Conservation (phyloP, 805 yeast genomes). For the Lipomyces mesembrius region DNA sequence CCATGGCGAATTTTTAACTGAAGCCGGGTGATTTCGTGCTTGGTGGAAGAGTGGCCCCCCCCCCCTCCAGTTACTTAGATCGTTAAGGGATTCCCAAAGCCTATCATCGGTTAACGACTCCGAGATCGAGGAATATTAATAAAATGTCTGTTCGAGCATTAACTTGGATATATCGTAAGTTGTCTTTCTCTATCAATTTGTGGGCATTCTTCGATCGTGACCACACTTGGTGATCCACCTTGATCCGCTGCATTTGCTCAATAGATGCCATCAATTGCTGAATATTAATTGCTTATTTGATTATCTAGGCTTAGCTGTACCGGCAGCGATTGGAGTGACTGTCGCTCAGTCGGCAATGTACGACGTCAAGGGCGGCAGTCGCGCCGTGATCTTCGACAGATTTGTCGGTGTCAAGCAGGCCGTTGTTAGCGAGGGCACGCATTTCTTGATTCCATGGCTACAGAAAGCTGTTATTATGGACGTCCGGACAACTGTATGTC, state of each 20-base stretch:
- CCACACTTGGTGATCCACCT: not conserved
- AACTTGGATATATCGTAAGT: conserved; percentile 34
- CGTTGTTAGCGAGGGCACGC: conserved; percentile 97
- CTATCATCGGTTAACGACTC: not conserved
- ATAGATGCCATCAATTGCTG: not conserved
- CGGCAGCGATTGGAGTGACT: conserved; percentile 54
- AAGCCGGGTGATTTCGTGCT: too few relatives aligned
- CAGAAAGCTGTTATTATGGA: conserved; percentile 90
- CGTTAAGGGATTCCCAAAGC: not conserved
- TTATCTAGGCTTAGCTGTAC: conserved; percentile 41
- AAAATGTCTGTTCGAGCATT: conserved; percentile 25
- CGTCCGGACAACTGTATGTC: conserved; percentile 74
- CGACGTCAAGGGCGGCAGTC: conserved; percentile 93
- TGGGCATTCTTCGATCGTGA: too few relatives aligned
- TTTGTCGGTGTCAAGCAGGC: conserved; percentile 81
- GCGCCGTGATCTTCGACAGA: conserved; percentile 96
- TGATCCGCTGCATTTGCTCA: not conserved
- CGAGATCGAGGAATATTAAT: not conserved
- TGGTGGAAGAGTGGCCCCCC: too few relatives aligned
- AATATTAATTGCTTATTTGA: not conserved
- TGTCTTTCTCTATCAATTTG: too few relatives aligned
- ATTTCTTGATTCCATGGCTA: conserved; percentile 93
- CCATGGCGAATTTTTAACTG: not conserved
- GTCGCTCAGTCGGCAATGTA: conserved; percentile 83
- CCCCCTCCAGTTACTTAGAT: too few relatives aligned